These are phyloP conservation scores for Dipsacomyces acuminosporus DNA, from an alignment of 371 early-diverging fungal genomes.

Conservation along the genomic window DNA sequence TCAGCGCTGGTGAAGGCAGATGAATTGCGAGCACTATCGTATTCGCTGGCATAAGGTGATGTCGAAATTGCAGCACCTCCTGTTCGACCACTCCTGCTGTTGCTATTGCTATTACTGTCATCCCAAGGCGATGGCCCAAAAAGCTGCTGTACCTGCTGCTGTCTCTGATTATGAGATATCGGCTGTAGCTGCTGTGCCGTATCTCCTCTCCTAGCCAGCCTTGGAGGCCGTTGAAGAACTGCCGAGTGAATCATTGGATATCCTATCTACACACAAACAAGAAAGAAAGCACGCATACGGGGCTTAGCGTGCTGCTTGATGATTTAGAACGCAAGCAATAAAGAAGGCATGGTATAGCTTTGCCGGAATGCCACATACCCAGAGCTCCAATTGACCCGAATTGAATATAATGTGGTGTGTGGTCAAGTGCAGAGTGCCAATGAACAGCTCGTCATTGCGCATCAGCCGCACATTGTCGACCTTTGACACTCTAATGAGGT, in stretches of 20 bases:
- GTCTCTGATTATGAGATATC: background rate
- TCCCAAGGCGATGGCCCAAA: too few relatives aligned
- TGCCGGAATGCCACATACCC: constrained; percentile 66
- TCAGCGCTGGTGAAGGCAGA: constrained; percentile 17
- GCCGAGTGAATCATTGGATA: constrained; percentile 84
- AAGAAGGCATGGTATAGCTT: too few relatives aligned
- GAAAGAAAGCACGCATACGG: too few relatives aligned
- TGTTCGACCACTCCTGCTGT: background rate
- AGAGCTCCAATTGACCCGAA: constrained; percentile 55
- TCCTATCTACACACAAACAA: constrained; percentile 69
- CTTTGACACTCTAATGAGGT: constrained; percentile 17
- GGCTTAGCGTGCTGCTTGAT: too few relatives aligned
- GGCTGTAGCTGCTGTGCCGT: background rate
- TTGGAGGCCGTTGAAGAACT: constrained; percentile 51
- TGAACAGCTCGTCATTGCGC: constrained; percentile 25
- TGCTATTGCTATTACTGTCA: background rate
- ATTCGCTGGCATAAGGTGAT: too few relatives aligned
- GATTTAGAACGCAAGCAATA: too few relatives aligned
- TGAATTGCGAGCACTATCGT: too few relatives aligned
- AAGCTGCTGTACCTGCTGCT: background rate
- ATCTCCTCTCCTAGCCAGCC: constrained; percentile 9
- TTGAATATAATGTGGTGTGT: constrained; percentile 76
- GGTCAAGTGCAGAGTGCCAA: constrained; percentile 72
- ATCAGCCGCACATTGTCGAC: constrained; percentile 43
- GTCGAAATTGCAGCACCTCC: too few relatives aligned